phyloP scores from a whole-genome alignment of 2,329 filamentous ascomycete genomes.

The Colletotrichum eremochloae region DNA sequence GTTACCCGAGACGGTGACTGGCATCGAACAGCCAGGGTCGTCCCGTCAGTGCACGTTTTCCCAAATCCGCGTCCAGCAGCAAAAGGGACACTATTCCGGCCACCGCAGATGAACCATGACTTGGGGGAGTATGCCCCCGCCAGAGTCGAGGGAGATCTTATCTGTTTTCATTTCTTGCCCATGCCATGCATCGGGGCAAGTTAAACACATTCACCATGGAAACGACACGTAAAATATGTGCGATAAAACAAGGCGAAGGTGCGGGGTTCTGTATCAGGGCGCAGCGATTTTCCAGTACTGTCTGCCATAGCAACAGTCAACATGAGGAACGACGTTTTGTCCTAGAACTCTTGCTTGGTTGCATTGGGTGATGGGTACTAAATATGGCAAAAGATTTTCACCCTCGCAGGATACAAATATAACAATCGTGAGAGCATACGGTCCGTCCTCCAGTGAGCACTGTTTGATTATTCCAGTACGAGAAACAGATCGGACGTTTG shows the following conservation, averaged over 20 bases:
- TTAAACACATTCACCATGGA: background rate
- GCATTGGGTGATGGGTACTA: slow-evolving; percentile 14
- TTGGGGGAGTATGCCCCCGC: background rate
- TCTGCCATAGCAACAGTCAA: background rate
- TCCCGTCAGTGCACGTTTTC: too few species aligned
- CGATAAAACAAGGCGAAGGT: background rate
- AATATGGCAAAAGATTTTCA: slow-evolving; percentile 20
- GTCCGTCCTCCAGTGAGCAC: slow-evolving; percentile 18
- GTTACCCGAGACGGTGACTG: too few species aligned
- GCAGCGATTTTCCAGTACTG: background rate
- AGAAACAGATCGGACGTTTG: background rate
- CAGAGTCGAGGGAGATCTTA: too few species aligned
- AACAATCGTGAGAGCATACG: slow-evolving; percentile 27
- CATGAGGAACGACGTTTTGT: background rate
- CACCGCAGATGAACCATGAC: background rate
- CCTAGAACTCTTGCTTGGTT: slow-evolving; percentile 15
- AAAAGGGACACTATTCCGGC: too few species aligned
- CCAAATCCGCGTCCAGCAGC: too few species aligned
- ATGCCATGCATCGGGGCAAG: background rate
- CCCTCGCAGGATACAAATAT: slow-evolving; percentile 28
- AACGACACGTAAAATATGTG: background rate
- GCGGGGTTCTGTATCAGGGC: background rate
- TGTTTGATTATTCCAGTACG: slow-evolving; percentile 15
- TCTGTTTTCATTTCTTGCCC: background rate
- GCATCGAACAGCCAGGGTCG: too few species aligned